Evolutionary conservation across 2,329 filamentous ascomycete species (phyloP), one percentile per base, ranked within the genome.

Genomic region (Aspergillus spinulosporus): DNA sequence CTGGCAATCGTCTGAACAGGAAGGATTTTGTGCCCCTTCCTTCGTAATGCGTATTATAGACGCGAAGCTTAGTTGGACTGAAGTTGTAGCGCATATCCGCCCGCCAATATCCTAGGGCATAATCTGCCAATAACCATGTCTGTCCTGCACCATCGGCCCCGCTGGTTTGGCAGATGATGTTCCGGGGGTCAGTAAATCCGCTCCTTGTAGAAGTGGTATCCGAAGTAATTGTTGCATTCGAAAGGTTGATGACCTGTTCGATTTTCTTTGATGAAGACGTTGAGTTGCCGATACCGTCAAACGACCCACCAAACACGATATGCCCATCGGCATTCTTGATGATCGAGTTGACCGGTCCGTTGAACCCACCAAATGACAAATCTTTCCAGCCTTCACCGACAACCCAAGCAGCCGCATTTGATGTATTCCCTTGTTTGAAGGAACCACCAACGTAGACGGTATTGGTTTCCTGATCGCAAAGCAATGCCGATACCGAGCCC

Each of bases 401-500:
- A 26, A 82, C 80, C 91, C 91, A 97, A 9, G 89, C 84, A 64
- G 97, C 88, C 4, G 93, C 95, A 72, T 99, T 97, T 28, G 88
- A 90, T 5, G 92, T 94, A 68, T 94, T 90, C 37, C 79, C 82
- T 42, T 86, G 87, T 54, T 83, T 86, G 71, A 99, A 97, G 59
- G 85, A 88, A 29, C 94, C 94, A 57, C 94, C 95, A 44, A 97
- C 86, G 68, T 95, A 99, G 14, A 97, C 90, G n/a, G 84, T 88
- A 62, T 87, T 84, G 15, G 84, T 84, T 26, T 85, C 81, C 62
- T 86, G 74, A 69, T 99, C 94, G 74, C 95, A 99, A 56, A 90
- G 82, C 43, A 99, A 75, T 43, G 90, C 84, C 56, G 87, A 88
- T 54, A 97, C 92, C 59, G 89, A 87, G 37, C 94, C 95, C 52